Base-by-base conservation (phyloP, 73 alveolate genomes). In the Uronychia binucleata region DNA sequence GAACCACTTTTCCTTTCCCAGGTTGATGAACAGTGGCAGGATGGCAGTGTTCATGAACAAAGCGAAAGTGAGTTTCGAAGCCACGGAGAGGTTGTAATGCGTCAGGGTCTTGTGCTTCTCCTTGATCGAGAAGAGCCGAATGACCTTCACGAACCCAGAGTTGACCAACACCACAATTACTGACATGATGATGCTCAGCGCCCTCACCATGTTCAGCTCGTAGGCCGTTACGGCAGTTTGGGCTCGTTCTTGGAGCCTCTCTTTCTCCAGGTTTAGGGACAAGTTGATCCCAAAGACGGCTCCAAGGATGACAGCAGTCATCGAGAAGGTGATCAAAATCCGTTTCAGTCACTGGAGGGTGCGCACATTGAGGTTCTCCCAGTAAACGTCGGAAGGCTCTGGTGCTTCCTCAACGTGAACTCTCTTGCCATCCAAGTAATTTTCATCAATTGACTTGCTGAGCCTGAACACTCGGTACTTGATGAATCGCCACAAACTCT, bases 371-470 rank as follows among this genome's bases (percentile, higher is more conserved):
- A 94, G 77, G 67, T 94, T 91, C 75, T 88, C 95, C 98, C 98
- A 94, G 77, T 34, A 91, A 26, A 94, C 91, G 81, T 94, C 98
- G 34, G 95, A 80, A 19, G 98, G 98, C 78, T 94, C 95, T 26
- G 96, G 95, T 0, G 96, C 96, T 81, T 90, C 78, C 58, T 78
- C 85, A 1, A 67, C 78, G 13, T 26, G 8, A 1, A 67, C 29
- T 67, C 78, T 1, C 13, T 26, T 67, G 8, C 78, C 78, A 13
- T 80, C 31, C 1, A 32, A n/a, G 75, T 30, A 89, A 77, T 27
- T 81, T 60, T 27, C 67, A 46, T 46, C 67, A 46, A 19, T 19
- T 19, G 5, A 46, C 67, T 46, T 46, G 19, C 19, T 19, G n/a
- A 79, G 34, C 25, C 89, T 13, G 30, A 59, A 75, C 8, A 82